Conservation (phyloP, 441 rosid genomes). For the Kokia cookei region DNA sequence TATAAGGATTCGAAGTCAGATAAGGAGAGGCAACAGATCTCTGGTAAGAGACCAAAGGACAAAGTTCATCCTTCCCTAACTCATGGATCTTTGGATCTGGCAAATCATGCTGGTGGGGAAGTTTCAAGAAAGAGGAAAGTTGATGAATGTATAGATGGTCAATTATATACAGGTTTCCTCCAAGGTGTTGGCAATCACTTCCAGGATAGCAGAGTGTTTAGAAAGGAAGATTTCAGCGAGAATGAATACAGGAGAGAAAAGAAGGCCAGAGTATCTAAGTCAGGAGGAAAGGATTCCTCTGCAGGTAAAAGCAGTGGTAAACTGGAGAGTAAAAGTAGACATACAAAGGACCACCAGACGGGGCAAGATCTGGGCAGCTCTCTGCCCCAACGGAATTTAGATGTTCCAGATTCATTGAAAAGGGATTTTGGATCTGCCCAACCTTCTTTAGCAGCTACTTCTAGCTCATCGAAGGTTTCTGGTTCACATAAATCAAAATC, state of each 20-base stretch:
- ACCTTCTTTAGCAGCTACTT: slow-evolving; percentile 63
- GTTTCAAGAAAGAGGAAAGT: slow-evolving; percentile 55
- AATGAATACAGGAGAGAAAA: slow-evolving; percentile 50
- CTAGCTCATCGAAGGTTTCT: slow-evolving; percentile 94
- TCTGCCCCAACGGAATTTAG: slow-evolving; percentile 38
- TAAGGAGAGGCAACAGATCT: slow-evolving; percentile 29
- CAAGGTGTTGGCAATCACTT: slow-evolving; percentile 28
- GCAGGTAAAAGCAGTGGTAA: slow-evolving; percentile 47
- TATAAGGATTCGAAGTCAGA: slow-evolving; percentile 30
- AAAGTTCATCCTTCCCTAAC: slow-evolving; percentile 37
- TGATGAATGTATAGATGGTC: slow-evolving; percentile 37
- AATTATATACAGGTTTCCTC: slow-evolving; percentile 15
- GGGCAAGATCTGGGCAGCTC: slow-evolving; percentile 36
- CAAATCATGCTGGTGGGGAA: slow-evolving; percentile 35
- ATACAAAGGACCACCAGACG: slow-evolving; percentile 27
- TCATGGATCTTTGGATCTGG: slow-evolving; percentile 28
- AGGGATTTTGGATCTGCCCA: slow-evolving; percentile 50
- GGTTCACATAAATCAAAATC: slow-evolving; percentile 51
- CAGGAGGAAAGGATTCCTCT: slow-evolving; percentile 59
- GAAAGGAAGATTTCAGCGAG: slow-evolving; percentile 51
- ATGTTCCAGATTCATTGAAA: slow-evolving; percentile 44
- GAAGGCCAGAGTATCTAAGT: slow-evolving; percentile 49
- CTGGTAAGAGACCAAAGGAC: slow-evolving; percentile 43
- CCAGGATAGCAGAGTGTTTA: slow-evolving; percentile 27
- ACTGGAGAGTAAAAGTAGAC: slow-evolving; percentile 49